Percentiles rank a stretch among this genome's conserved stretches.
Conservation (phyloP, 176 grass and related monocot genomes). For the Aegilops bicornis region DNA sequence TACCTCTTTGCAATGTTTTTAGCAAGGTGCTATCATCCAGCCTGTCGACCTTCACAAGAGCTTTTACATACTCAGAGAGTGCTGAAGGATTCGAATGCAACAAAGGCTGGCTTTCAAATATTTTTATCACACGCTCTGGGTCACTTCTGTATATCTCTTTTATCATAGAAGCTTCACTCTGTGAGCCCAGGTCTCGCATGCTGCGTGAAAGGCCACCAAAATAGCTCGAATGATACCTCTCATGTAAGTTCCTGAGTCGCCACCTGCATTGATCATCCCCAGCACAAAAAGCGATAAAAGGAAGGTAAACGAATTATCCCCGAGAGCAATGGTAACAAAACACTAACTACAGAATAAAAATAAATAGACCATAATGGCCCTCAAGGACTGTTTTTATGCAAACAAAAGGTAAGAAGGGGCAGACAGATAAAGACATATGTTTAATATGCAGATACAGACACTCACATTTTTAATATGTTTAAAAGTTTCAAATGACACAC, state of each 20-base stretch:
- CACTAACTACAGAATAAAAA: not conserved
- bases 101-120: slow-evolving; percentile 91
- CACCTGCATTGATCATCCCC: slow-evolving; percentile 40
- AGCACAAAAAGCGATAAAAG: slow-evolving; percentile 7
- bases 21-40: slow-evolving; percentile 87
- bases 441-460: not conserved
- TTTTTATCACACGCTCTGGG: slow-evolving; percentile 91
- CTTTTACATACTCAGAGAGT: slow-evolving; percentile 96
- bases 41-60: slow-evolving; percentile 88
- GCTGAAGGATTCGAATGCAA: slow-evolving; percentile 77
- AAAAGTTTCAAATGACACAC: not conserved
- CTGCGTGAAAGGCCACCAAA: slow-evolving; percentile 78
- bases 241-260: slow-evolving; percentile 56
- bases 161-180: slow-evolving; percentile 57
- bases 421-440: slow-evolving; percentile 1
- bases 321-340: not conserved
- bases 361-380: not conserved
- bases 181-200: slow-evolving; percentile 52
- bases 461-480: not conserved
- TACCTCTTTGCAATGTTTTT: slow-evolving; percentile 92
- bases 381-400: not conserved
- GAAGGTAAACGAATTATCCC: not conserved
- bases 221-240: slow-evolving; percentile 88
- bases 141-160: slow-evolving; percentile 97
- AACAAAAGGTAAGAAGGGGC: not conserved